Evolutionary conservation across 768 basidiomycete species (phyloP).

Genomic region (Leucocoprinus sp.): DNA sequence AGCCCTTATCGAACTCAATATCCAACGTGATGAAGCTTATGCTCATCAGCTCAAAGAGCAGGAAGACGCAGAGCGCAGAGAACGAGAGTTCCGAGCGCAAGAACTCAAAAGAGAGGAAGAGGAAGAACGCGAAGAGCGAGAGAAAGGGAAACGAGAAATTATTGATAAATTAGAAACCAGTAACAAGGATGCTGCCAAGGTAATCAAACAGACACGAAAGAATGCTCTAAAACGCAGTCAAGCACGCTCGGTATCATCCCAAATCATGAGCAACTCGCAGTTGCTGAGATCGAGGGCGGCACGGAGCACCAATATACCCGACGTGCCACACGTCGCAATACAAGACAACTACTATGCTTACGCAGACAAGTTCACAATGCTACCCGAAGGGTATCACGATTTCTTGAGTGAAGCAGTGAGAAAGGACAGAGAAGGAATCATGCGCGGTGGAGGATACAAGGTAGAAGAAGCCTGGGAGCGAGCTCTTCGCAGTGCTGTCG

Average conservation of each 20-base stretch:
- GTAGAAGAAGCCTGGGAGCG: conserved; percentile 84
- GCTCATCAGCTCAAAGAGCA: conserved; percentile 64
- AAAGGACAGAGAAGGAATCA: conserved; percentile 68
- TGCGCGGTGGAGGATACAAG: conserved; percentile 77
- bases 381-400: conserved; percentile 56
- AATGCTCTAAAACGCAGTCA: conserved; percentile 55
- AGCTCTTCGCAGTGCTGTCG: conserved; percentile 65
- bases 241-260: conserved; percentile 41
- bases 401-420: conserved; percentile 69
- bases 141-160: conserved; percentile 62
- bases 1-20: conserved; percentile 73
- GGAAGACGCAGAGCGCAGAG: conserved; percentile 70
- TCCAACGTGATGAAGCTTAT: conserved; percentile 74
- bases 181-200: conserved; percentile 57
- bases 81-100: conserved; percentile 60
- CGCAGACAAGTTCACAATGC: conserved; percentile 55
- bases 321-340: conserved; percentile 73
- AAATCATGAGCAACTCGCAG: conserved; percentile 39
- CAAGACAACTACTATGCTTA: conserved; percentile 72
- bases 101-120: conserved; percentile 64
- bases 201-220: conserved; percentile 62
- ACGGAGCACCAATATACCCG: conserved; percentile 59
- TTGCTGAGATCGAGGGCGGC: conserved; percentile 56
- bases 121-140: conserved; percentile 68
- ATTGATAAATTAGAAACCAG: conserved; percentile 79